Conservation (phyloP, 495 filamentous ascomycete species). For the Xylona heveae region DNA sequence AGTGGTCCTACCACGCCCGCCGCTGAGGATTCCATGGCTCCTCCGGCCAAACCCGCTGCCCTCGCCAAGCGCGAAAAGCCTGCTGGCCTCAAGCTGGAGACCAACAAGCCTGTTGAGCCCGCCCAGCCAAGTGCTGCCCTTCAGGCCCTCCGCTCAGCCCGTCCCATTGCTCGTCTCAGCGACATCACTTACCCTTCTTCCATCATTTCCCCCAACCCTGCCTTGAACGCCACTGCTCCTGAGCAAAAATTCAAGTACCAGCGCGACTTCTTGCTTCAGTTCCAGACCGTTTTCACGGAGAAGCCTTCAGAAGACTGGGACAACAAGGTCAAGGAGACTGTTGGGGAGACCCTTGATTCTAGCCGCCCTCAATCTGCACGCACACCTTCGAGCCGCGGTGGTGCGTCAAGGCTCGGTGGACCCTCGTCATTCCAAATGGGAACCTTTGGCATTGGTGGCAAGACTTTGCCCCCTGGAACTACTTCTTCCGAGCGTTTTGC, state of each 20-base stretch:
- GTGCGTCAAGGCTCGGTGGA: slow-evolving; percentile 22
- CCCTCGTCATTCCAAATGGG: slow-evolving; percentile 41
- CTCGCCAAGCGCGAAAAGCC: slow-evolving; percentile 46
- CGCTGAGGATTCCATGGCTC: slow-evolving; percentile 31
- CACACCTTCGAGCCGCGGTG: slow-evolving; percentile 32
- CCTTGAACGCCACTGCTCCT: slow-evolving; percentile 55
- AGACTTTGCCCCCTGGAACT: slow-evolving; percentile 42
- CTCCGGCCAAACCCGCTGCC: slow-evolving; percentile 29
- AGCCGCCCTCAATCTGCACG: slow-evolving; percentile 30
- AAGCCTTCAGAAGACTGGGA: slow-evolving; percentile 88
- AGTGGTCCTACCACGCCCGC: slow-evolving; percentile 34
- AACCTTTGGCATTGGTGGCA: slow-evolving; percentile 30
- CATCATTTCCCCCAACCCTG: slow-evolving; percentile 73
- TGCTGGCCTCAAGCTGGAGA: slow-evolving; percentile 58
- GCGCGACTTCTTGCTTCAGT: slow-evolving; percentile 89
- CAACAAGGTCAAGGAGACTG: slow-evolving; percentile 56
- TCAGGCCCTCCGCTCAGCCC: slow-evolving; percentile 71
- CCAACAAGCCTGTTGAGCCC: slow-evolving; percentile 57
- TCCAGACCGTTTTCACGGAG: slow-evolving; percentile 83
- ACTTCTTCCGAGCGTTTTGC: slow-evolving; percentile 33
- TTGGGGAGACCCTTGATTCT: slow-evolving; percentile 56
- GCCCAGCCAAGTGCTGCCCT: slow-evolving; percentile 80
- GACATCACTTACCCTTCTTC: slow-evolving; percentile 54
- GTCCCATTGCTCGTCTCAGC: slow-evolving; percentile 52
- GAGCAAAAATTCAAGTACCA: slow-evolving; percentile 87